Evolutionary conservation across 2,329 filamentous ascomycete species (phyloP).

Genomic region (Monosporascus cannonballus): DNA sequence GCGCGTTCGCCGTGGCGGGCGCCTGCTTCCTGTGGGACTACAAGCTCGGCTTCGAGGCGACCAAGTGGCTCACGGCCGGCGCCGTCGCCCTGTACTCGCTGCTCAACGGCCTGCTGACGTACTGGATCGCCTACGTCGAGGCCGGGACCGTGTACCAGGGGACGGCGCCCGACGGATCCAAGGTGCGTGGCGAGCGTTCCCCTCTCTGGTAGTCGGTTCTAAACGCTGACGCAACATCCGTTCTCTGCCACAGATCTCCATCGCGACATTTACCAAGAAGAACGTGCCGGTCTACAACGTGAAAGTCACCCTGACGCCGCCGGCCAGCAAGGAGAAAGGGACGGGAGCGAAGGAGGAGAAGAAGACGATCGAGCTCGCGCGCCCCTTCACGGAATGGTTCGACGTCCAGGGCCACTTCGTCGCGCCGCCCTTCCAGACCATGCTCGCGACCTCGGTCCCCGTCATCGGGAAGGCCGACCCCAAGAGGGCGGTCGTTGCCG

Average conservation of each 20-base stretch:
- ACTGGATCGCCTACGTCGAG: constrained; percentile 83
- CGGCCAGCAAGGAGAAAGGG: constrained; percentile 26
- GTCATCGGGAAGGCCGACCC: constrained; percentile 61
- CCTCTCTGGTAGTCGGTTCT: too few species aligned
- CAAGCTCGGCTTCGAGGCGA: constrained; percentile 80
- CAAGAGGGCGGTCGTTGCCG: constrained; percentile 40
- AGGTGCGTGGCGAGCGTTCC: constrained; percentile 11
- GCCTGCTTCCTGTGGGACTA: constrained; percentile 90
- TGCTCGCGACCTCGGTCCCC: constrained; percentile 63
- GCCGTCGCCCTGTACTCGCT: constrained; percentile 76
- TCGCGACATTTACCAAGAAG: constrained; percentile 70
- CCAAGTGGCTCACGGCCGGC: constrained; percentile 71
- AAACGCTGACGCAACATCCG: not conserved
- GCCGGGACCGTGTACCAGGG: constrained; percentile 78
- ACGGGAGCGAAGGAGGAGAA: constrained; percentile 33
- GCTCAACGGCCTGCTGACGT: constrained; percentile 69
- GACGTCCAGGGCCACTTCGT: constrained; percentile 68
- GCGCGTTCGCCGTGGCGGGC: constrained; percentile 71
- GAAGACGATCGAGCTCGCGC: constrained; percentile 47
- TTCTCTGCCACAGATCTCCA: constrained; percentile 52
- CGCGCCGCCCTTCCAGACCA: constrained; percentile 69
- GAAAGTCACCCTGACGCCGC: constrained; percentile 49
- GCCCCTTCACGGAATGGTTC: constrained; percentile 71
- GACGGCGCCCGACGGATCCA: constrained; percentile 49
- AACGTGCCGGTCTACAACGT: constrained; percentile 77